Conservation (phyloP, 1,139 yeast genomes). For the Geotrichum bryndzae region DNA sequence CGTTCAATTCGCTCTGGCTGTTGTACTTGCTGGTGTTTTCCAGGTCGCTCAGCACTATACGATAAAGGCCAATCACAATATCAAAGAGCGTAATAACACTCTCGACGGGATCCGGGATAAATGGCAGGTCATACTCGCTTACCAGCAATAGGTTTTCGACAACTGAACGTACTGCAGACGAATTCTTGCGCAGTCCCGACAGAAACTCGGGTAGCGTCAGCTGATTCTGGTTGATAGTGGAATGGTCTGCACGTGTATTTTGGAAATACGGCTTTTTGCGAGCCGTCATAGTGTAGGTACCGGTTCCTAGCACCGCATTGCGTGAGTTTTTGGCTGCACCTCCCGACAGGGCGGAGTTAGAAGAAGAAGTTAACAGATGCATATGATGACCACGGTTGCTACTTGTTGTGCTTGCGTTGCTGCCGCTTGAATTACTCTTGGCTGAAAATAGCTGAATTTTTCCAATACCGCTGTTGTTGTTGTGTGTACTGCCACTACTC, state of each 20-base stretch:
- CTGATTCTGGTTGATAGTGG: constrained; percentile 10
- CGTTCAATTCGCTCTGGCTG: not conserved
- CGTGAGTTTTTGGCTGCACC: not conserved
- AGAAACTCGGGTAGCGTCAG: constrained; percentile 5
- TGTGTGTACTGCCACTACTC: not conserved
- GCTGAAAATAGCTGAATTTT: not conserved
- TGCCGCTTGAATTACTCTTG: not conserved
- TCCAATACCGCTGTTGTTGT: not conserved
- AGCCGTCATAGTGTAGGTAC: constrained; percentile 9
- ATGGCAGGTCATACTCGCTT: constrained; percentile 10
- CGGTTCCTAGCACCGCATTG: constrained; percentile 4
- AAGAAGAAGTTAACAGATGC: not conserved
- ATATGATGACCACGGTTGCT: not conserved
- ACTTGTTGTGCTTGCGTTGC: not conserved
- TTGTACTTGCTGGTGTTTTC: not conserved
- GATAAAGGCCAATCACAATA: constrained; percentile 1
- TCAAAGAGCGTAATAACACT: constrained; percentile 9
- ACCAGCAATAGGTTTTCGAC: constrained; percentile 2
- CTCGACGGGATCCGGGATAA: constrained; percentile 11
- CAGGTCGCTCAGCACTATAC: not conserved
- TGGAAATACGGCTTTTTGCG: constrained; percentile 1
- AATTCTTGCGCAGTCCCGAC: not conserved
- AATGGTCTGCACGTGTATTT: constrained; percentile 7
- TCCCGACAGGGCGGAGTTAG: not conserved
- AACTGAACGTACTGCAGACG: not conserved